Percentiles rank a stretch among this genome's conserved stretches.
These are phyloP conservation scores for Salix koriyanagi DNA, from an alignment of 345 rosid species.

Conservation along the genomic window DNA sequence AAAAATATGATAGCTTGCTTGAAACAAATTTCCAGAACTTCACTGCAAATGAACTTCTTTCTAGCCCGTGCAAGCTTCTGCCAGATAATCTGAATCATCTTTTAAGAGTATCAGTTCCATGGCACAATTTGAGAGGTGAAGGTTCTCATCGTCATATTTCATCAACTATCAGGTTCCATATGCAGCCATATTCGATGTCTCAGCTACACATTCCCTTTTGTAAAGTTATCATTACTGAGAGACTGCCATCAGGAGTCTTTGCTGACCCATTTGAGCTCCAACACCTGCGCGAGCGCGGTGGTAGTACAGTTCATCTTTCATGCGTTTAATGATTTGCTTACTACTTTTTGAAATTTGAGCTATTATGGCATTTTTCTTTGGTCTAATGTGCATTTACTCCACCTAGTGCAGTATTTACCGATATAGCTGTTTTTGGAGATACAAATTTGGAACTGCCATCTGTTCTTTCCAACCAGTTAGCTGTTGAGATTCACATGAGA, in stretches of 20 bases:
- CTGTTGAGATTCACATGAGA: slow-evolving; percentile 70
- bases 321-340: not conserved
- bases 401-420: slow-evolving; percentile 43
- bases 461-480: slow-evolving; percentile 58
- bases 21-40: slow-evolving; percentile 50
- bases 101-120: slow-evolving; percentile 28
- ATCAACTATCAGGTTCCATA: slow-evolving; percentile 45
- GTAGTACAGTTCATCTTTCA: slow-evolving; percentile 23
- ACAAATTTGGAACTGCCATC: slow-evolving; percentile 81
- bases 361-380: not conserved
- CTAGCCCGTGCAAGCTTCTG: slow-evolving; percentile 26
- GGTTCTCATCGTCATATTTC: slow-evolving; percentile 81
- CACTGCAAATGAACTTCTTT: slow-evolving; percentile 23
- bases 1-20: slow-evolving; percentile 32
- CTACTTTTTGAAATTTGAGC: not conserved
- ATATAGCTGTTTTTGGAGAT: slow-evolving; percentile 75
- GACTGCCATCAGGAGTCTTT: slow-evolving; percentile 78
- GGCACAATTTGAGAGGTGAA: slow-evolving; percentile 58
- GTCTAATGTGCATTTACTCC: not conserved
- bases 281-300: slow-evolving; percentile 49
- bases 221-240: slow-evolving; percentile 52
- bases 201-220: slow-evolving; percentile 23
- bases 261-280: slow-evolving; percentile 93
- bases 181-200: slow-evolving; percentile 19
- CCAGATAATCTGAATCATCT: slow-evolving; percentile 17